A percentile compares a stretch with the other conserved stretches of the same genome.
Conservation (phyloP, 164 flowering plant species). For the Sextonia rubra region DNA sequence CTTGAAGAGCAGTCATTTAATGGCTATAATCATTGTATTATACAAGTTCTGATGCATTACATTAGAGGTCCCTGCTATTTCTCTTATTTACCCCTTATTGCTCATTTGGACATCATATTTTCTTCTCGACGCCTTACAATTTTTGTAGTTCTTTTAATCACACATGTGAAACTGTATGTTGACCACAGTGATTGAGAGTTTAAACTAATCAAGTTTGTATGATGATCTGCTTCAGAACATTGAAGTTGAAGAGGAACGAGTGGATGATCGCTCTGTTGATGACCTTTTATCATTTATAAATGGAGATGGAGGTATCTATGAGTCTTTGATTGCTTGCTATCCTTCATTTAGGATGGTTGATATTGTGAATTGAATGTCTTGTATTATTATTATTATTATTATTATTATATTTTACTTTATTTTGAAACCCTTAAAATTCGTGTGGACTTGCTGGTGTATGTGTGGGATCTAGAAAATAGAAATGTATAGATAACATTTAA, state of each 20-base stretch:
- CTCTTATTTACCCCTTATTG: neutral
- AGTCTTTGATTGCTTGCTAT: neutral
- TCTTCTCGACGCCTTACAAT: neutral
- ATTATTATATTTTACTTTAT: too few species aligned
- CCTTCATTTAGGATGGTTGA: neutral
- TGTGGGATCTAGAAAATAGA: neutral
- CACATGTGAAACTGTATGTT: neutral
- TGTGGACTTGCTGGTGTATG: too few species aligned
- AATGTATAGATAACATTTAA: neutral
- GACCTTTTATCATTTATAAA: slow-evolving; percentile 85
- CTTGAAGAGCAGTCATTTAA: neutral
- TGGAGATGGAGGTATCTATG: slow-evolving; percentile 41
- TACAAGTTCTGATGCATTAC: neutral
- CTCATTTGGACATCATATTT: neutral
- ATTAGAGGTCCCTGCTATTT: neutral
- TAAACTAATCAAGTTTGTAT: neutral
- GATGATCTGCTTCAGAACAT: slow-evolving; percentile 47
- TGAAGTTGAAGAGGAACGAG: slow-evolving; percentile 66
- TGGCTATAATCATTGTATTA: neutral
- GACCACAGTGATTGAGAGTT: neutral
- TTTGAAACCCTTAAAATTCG: too few species aligned
- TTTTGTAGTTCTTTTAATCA: neutral
- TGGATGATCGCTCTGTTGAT: slow-evolving; percentile 86
- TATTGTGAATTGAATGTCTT: neutral
- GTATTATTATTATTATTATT: too few species aligned